Base-by-base conservation (phyloP, 169 alveolate genomes). In the Theileria sp. region DNA sequence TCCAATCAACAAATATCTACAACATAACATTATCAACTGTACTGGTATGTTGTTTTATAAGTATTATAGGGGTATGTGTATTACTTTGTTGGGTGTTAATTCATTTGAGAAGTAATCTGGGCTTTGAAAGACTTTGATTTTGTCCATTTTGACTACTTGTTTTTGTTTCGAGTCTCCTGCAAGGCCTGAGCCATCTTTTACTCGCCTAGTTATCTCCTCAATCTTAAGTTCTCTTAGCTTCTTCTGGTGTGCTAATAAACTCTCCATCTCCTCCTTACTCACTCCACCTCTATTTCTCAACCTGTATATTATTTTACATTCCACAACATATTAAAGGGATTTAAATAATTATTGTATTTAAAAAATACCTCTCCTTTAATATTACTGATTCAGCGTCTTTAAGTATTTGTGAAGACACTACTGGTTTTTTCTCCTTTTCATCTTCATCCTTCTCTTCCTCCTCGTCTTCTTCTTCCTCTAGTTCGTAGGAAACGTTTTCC, bases 31-130 rank as follows among this genome's bases (percentile, higher is more conserved):
- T 25, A 25, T 51, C 2, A 70, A 17, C 23, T 25, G 12, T 30
- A 9, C 0, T 4, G 8, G 15, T 61, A 32, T 0, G 15, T 44
- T 44, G 54, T 44, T n/a, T n/a, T n/a, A n/a, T n/a, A n/a, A n/a
- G n/a, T n/a, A n/a, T n/a, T n/a, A n/a, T n/a, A n/a, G n/a, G n/a
- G n/a, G n/a, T n/a, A 56, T 56, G 65, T 44, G 17, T n/a, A 23
- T 64, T 25, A 78, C 86, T 69, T 89, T 81, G 61, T 94, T 93
- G 49, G 95, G 89, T 56, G 84, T 91, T 38, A 95, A 65, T 61
- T 94, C 98, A 30, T 80, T 76, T 6, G 98, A 95, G 68, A 96
- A 77, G 25, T 92, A 79, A 69, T 88, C 94, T 3, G 93, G 89
- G 38, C 86, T 89, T 51, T 91, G 87, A 81, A 92, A 96, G 64